Conservation (phyloP, 2,329 filamentous ascomycete species). For the Trichoderma sp. region DNA sequence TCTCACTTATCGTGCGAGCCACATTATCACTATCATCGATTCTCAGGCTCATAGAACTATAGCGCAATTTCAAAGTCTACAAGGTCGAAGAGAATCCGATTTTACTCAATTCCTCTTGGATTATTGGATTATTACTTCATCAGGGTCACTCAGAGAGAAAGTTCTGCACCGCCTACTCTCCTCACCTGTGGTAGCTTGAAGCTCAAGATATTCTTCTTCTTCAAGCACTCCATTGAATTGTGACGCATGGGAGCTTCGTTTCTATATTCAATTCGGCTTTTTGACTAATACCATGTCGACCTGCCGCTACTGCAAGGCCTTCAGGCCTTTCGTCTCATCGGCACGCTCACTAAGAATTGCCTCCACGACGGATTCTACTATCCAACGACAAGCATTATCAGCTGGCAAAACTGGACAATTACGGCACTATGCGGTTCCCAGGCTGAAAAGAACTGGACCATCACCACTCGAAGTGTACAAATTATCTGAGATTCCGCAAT, state of each 20-base stretch:
- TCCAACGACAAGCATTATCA: neutral
- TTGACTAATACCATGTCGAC: neutral
- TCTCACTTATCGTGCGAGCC: neutral
- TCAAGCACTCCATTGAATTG: neutral
- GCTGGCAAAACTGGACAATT: neutral
- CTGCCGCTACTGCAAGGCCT: neutral
- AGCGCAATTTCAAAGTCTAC: neutral
- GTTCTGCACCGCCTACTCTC: neutral
- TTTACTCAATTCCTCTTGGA: neutral
- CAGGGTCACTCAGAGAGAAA: neutral
- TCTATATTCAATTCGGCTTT: neutral
- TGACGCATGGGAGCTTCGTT: neutral
- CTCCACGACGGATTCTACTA: neutral
- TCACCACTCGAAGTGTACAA: conserved; percentile 24
- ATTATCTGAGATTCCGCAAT: conserved; percentile 26
- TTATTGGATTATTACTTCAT: neutral
- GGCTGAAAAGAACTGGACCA: neutral
- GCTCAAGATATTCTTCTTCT: neutral
- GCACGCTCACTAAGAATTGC: neutral
- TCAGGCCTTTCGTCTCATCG: neutral
- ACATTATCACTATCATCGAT: neutral
- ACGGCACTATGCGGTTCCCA: conserved; percentile 15
- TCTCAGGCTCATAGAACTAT: neutral
- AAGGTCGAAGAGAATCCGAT: neutral
- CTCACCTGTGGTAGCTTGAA: neutral